Conservation (phyloP, 768 basidiomycete genomes). For the Ramaria rubella region DNA sequence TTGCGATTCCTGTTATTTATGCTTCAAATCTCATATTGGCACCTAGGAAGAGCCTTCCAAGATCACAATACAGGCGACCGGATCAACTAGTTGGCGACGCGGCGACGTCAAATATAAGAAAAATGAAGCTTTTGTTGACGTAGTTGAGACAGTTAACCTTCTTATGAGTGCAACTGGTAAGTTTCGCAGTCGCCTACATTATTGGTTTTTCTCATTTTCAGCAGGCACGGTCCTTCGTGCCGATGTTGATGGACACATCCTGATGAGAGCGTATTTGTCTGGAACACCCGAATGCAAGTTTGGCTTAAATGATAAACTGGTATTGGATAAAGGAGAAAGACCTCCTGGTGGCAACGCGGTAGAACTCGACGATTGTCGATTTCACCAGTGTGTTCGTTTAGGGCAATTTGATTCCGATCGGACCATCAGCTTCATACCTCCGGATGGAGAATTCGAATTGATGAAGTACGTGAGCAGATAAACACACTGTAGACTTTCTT, state of each 20-base stretch:
- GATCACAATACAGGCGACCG: constrained; percentile 96
- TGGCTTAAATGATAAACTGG: constrained; percentile 95
- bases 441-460: constrained; percentile 97
- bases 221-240: constrained; percentile 85
- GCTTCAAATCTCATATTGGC: constrained; percentile 8
- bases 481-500: not conserved
- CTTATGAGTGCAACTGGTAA: constrained; percentile 95
- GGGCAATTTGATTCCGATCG: constrained; percentile 91
- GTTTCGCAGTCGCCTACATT: not conserved
- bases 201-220: not conserved
- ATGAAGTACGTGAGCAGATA: constrained; percentile 64
- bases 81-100: constrained; percentile 91
- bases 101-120: constrained; percentile 98
- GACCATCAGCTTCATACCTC: constrained; percentile 95
- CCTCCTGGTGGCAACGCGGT: constrained; percentile 50
- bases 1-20: constrained; percentile 20
- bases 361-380: constrained; percentile 95
- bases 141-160: constrained; percentile 92
- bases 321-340: constrained; percentile 83
- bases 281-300: constrained; percentile 99
- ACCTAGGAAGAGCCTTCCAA: constrained; percentile 93
- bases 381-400: constrained; percentile 96
- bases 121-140: constrained; percentile 99
- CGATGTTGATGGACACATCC: constrained; percentile 95
- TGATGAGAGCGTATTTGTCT: constrained; percentile 95